Base-by-base conservation (phyloP, 2,329 filamentous ascomycete species). In the Cladosporium sp. region DNA sequence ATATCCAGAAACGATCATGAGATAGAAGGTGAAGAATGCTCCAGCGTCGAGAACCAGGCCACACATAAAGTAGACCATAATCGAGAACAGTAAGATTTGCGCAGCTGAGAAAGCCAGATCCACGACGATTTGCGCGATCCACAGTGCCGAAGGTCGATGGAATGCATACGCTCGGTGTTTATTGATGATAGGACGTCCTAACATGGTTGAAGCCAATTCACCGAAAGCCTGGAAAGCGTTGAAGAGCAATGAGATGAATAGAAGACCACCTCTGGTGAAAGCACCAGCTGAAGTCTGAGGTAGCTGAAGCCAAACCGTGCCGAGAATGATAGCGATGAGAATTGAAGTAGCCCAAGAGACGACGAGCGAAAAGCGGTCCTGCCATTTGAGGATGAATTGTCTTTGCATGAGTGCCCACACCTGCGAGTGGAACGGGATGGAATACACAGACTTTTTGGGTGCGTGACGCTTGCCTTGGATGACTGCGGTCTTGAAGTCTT, bases 211-310 rank as follows among this genome's bases (percentile, higher is more conserved):
- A 0, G 82, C 88, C 0, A 96, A 75, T 72, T 95, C 90, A 0
- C 87, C 84, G 69, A 94, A 92, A 22, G 90, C 89, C 69, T 91
- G 87, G 73, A 95, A 93, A n/a, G 88, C 88, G 71, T 93, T 93
- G 80, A 93, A 93, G 4, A 95, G 76, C 1, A 95, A 82, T 20
- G 88, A 79, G 56, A 92, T 85, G 75, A 95, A 95, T 52, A 95
- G 78, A 1, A 93, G 82, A 77, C 90, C 90, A 63, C 90, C 90
- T 70, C 90, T 86, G 65, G 87, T 89, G 74, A 94, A 95, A 3
- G 89, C 88, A 39, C 87, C 89, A 34, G 84, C 84, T 1, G 77
- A 80, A 0, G 80, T 83, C 54, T 84, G 73, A 1, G 85, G 84
- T 36, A 90, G 82, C 37, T 90, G 78, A 60, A 91, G 80, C 78